phyloP scores from a whole-genome alignment of 345 rosid genomes.

The Mercurialis annua region DNA sequence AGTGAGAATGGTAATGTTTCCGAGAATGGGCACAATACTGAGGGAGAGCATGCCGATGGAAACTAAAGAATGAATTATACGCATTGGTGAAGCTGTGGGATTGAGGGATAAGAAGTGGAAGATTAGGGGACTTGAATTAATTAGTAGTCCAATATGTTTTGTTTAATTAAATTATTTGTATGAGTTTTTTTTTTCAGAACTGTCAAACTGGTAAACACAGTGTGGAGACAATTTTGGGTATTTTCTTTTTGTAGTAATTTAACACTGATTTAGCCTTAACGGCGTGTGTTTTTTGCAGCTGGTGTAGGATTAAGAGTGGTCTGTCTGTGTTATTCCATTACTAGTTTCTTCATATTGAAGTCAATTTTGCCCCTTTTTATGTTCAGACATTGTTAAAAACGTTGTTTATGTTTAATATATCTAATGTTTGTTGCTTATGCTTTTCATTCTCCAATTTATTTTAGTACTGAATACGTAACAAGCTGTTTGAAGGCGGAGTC shows the following conservation, averaged over 20 bases:
- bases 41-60: slow-evolving; percentile 25
- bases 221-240: slow-evolving; percentile 46
- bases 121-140: slow-evolving; percentile 11
- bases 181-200: slow-evolving; percentile 21
- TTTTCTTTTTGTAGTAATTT: slow-evolving; percentile 9
- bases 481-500: too few species aligned
- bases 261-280: slow-evolving; percentile 14
- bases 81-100: slow-evolving; percentile 6
- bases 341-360: not conserved
- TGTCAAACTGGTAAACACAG: slow-evolving; percentile 11
- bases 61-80: slow-evolving; percentile 26
- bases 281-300: slow-evolving; percentile 20
- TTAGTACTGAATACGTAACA: too few species aligned
- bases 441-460: too few species aligned
- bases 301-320: slow-evolving; percentile 4
- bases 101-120: slow-evolving; percentile 5
- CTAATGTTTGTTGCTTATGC: too few species aligned
- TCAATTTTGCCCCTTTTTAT: not conserved
- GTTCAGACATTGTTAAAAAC: not conserved
- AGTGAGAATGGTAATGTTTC: slow-evolving; percentile 21
- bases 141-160: slow-evolving; percentile 22
- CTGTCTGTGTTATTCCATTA: slow-evolving; percentile 5
- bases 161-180: slow-evolving; percentile 18
- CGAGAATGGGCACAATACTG: slow-evolving; percentile 15
- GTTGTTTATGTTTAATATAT: too few species aligned